Percentiles rank a stretch among this genome's conserved stretches.
Evolutionary conservation across 1,284 basidiomycete species (phyloP).

Genomic region (Phylloboletellus chloephorus): DNA sequence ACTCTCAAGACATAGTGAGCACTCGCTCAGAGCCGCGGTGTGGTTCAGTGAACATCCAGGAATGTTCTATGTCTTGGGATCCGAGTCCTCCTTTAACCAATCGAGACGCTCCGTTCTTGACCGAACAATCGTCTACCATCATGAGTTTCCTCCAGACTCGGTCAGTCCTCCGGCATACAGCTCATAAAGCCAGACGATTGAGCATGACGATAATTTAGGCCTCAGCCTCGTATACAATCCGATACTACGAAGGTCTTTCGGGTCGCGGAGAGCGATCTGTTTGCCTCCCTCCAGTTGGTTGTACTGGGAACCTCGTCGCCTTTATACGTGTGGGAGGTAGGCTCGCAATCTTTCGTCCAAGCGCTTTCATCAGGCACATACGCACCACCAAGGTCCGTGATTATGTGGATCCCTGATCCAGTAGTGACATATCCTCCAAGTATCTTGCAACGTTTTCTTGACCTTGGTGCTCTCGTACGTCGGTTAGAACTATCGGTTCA

Average conservation of each 20-base stretch:
- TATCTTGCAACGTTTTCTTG: constrained; percentile 53
- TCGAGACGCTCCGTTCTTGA: constrained; percentile 50
- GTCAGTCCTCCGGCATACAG: constrained; percentile 37
- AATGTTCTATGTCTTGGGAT: constrained; percentile 58
- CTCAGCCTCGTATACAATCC: constrained; percentile 41
- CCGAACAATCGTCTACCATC: constrained; percentile 51
- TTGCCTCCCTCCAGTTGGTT: constrained; percentile 47
- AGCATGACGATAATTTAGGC: constrained; percentile 24
- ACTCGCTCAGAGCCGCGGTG: background rate
- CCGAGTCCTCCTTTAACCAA: constrained; percentile 38
- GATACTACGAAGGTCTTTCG: constrained; percentile 37
- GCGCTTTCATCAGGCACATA: constrained; percentile 30
- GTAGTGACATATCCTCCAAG: constrained; percentile 32
- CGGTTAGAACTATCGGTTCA: constrained; percentile 54
- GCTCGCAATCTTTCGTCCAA: constrained; percentile 46
- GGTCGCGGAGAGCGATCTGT: constrained; percentile 42
- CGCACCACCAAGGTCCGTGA: constrained; percentile 50
- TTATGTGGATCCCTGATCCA: background rate
- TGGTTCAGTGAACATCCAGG: constrained; percentile 27
- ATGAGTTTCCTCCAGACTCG: constrained; percentile 51
- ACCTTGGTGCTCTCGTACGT: constrained; percentile 57
- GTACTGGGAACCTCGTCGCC: constrained; percentile 61
- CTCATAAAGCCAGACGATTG: background rate
- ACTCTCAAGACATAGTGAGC: constrained; percentile 14
- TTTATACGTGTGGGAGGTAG: constrained; percentile 55